Evolutionary conservation across 768 basidiomycete genomes (phyloP).

Genomic region (Mrakia hoshinonis): DNA sequence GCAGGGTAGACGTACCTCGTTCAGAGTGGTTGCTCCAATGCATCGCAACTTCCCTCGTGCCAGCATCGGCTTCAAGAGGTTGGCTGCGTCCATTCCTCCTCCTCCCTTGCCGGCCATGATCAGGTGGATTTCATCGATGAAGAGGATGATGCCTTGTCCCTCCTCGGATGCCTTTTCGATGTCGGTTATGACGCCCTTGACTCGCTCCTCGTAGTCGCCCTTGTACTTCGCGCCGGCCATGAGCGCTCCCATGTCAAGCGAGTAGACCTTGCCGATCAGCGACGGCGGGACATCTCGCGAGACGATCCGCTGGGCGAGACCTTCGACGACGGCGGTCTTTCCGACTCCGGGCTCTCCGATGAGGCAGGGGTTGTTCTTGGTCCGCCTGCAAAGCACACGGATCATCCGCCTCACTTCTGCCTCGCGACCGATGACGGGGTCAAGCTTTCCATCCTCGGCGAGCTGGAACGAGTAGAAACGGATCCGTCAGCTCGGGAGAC

Average conservation of each 20-base stretch:
- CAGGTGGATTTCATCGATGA: conserved; percentile 86
- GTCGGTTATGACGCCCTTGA: conserved; percentile 84
- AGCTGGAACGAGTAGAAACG: too few relatives aligned
- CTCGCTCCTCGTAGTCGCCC: conserved; percentile 92
- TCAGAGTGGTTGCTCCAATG: conserved; percentile 86
- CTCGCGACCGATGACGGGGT: conserved; percentile 51
- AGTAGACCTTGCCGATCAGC: conserved; percentile 42
- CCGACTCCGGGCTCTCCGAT: conserved; percentile 75
- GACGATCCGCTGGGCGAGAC: conserved; percentile 68
- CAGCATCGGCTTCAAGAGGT: conserved; percentile 83
- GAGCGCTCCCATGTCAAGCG: conserved; percentile 89
- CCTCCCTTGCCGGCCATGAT: conserved; percentile 78
- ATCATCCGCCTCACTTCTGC: conserved; percentile 35
- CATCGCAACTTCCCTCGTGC: conserved; percentile 68
- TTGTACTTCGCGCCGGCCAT: conserved; percentile 72
- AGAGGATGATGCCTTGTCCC: conserved; percentile 65
- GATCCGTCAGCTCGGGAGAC: too few relatives aligned
- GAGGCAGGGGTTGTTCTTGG: conserved; percentile 49
- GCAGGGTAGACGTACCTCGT: conserved; percentile 49
- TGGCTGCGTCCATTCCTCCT: conserved; percentile 87
- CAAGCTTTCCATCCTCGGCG: conserved; percentile 75
- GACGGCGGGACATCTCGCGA: conserved; percentile 40
- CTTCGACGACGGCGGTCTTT: conserved; percentile 91
- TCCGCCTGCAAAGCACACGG: conserved; percentile 21
- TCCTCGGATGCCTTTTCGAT: conserved; percentile 79